These are phyloP conservation scores for Picea glauca DNA, from an alignment of 75 land plant species.

Conservation along the genomic window DNA sequence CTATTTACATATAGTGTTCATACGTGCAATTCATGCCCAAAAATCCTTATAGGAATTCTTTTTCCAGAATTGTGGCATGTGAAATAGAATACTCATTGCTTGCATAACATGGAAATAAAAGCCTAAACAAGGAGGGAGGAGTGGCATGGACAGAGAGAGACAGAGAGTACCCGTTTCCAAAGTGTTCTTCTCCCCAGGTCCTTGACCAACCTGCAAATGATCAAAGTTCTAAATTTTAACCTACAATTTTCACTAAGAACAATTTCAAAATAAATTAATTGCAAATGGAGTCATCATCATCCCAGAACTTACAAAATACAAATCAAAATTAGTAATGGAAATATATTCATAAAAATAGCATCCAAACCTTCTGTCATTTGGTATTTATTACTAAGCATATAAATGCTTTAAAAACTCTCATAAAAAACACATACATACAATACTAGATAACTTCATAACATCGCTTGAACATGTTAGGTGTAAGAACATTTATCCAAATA, in stretches of 20 bases:
- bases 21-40: too few species aligned
- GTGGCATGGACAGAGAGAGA: neutral
- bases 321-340: neutral
- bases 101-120: neutral
- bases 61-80: too few species aligned
- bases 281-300: neutral
- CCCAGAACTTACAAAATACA: neutral
- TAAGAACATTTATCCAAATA: neutral
- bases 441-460: neutral
- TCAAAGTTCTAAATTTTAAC: neutral
- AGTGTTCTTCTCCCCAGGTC: slow-evolving; percentile 99
- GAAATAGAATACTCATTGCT: neutral
- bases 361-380: neutral
- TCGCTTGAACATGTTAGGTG: neutral
- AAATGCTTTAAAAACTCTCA: neutral
- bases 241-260: neutral
- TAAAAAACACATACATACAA: neutral
- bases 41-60: too few species aligned
- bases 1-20: too few species aligned
- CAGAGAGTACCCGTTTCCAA: slow-evolving; percentile 95
- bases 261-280: neutral
- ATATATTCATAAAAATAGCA: neutral
- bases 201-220: slow-evolving; percentile 81
- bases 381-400: neutral
- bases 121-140: neutral